Evolutionary conservation across 371 early-diverging fungal species (phyloP).

Genomic region (Zychaea mexicana): DNA sequence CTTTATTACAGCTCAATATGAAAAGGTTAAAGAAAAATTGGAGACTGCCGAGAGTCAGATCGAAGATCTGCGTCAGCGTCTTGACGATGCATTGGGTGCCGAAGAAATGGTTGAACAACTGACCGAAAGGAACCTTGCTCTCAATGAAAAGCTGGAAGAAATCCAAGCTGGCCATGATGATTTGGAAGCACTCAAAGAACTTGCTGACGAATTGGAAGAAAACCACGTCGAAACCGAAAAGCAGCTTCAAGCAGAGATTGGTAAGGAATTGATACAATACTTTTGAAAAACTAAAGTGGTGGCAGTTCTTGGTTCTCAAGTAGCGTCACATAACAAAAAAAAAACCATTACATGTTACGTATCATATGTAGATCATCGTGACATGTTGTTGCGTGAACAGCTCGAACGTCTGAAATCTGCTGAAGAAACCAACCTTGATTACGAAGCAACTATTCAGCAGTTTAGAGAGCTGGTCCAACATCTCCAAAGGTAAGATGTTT

Average conservation of each 20-base stretch:
- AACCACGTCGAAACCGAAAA: slow-evolving; percentile 86
- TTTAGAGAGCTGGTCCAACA: slow-evolving; percentile 84
- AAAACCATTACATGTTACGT: no score
- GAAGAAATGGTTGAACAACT: slow-evolving; percentile 82
- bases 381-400: slow-evolving; percentile 67
- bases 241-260: slow-evolving; percentile 83
- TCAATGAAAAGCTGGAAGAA: slow-evolving; percentile 80
- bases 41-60: slow-evolving; percentile 70
- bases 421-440: slow-evolving; percentile 85
- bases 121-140: slow-evolving; percentile 75
- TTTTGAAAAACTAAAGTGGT: no score
- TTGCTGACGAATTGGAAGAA: slow-evolving; percentile 92
- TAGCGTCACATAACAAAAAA: background rate
- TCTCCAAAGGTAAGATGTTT: slow-evolving; percentile 61
- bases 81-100: slow-evolving; percentile 84
- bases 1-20: slow-evolving; percentile 46
- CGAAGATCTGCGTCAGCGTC: slow-evolving; percentile 79
- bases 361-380: slow-evolving; percentile 57
- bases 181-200: slow-evolving; percentile 86
- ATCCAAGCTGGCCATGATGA: slow-evolving; percentile 78
- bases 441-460: slow-evolving; percentile 83
- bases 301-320: no score
- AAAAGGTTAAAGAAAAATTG: slow-evolving; percentile 58
- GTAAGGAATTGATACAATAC: no score
- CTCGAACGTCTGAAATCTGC: slow-evolving; percentile 57